Base-by-base conservation (phyloP, 345 rosid species). In the Iberis pinnata region DNA sequence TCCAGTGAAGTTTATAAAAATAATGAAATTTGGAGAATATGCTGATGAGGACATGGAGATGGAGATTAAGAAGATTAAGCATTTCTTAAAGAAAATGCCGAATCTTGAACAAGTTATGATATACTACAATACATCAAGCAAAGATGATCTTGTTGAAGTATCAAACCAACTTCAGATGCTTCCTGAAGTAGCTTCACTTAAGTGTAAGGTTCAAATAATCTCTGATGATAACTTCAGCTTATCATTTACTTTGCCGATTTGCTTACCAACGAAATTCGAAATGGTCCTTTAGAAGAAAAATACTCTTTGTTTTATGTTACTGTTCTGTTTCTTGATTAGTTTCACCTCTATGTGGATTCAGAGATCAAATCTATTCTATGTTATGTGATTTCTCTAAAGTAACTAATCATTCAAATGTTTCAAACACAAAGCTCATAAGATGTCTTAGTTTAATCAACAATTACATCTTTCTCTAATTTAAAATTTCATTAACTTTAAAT, bases 1-100 rank as follows among this genome's bases (percentile, higher is more conserved):
- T 63, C 68, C 56, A 2, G 61, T 63, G 61, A 63, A 55, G 49
- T 44, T 55, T 47, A 26, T 63, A 19, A 55, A 8, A 32, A 63
- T 63, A 47, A 6, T 55, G 43, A 55, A 31, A 8, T 39, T 27
- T 63, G 68, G 68, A 46, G 49, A 63, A 55, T 8, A 27, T 18
- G 31, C 16, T 43, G 42, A 12, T 1, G 49, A 0, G 18, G 11
- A 36, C 2, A 7, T 36, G 8, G 46, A 46, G 38, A 58, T 12
- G 39, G 55, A 63, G 47, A 37, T 54, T 11, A 35, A 54, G 56
- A 36, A 12, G 18, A 63, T 47, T 7, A 39, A 63, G 27, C 18
- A 46, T 39, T 54, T 63, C 26, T 16, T 63, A 22, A 2, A 46
- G 43, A 31, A 39, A 22, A 45, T 55, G 43, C 26, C 53, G 7